A percentile compares a stretch with the other conserved stretches of the same genome.
Conservation (phyloP, 306 rosid species). For the apple (Malus domestica) region ASM211411v1 NC_041792.1:5528001-5528500, state of each 20-base stretch:
- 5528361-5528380: too few relatives aligned
- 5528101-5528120: background rate
- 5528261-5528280: too few relatives aligned
- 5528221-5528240: background rate
- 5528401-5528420: too few relatives aligned
- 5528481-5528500: too few relatives aligned
- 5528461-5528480: too few relatives aligned
- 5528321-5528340: too few relatives aligned
- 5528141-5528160: background rate
- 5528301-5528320: too few relatives aligned
- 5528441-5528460: too few relatives aligned
- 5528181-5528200: background rate
- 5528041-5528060: background rate
- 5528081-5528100: background rate
- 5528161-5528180: background rate
- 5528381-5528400: too few relatives aligned
- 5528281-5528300: too few relatives aligned
- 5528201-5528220: background rate
- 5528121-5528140: background rate
- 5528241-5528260: background rate
- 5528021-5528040: conserved; percentile 25
- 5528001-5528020: conserved; percentile 30
- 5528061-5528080: conserved; percentile 3
- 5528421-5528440: too few relatives aligned
- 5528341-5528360: too few relatives aligned